Base-by-base conservation (phyloP, 1,284 basidiomycete species). In the Heterobasidion occidentale region DNA sequence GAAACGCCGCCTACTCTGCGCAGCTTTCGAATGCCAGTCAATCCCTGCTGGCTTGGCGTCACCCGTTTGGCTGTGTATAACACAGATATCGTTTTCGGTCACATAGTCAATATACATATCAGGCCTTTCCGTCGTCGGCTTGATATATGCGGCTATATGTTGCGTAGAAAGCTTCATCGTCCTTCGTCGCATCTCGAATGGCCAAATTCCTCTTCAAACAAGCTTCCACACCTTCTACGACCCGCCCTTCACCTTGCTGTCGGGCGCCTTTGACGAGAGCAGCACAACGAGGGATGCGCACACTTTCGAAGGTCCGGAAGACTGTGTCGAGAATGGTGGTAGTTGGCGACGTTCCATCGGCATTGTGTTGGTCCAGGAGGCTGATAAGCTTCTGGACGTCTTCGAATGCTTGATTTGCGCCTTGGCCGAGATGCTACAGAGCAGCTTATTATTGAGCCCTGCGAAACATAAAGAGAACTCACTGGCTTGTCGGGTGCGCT, bases 381-480 rank as follows among this genome's bases (percentile, higher is more conserved):
- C 67, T 67, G 12, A 71, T 65, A 19, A 79, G 67, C 56, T 71
- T 69, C 54, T 72, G 74, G 47, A 74, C 63, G 61, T 78, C 77
- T 58, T 77, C 75, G 56, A 77, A 71, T 0, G 76, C 73, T 61
- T 77, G 76, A 60, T 77, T 78, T 7, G 77, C 75, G 27, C 76
- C 77, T 65, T 78, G 77, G 1, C 77, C 76, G 17, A 79, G 70
- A 60, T 78, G 77, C 75, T 78, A 53, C 35, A 46, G 42, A 52
- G 34, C 4, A 34, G 47, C 15, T 33, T 44, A 36, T 44, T 53
- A 19, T 53, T 58, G 11, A 58, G 55, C 46, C 54, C 55, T 58
- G 17, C 36, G 58, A 42, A 50, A 53, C 35, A 38, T 14, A 35
- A 46, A 17, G 11, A 17, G 33, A 17, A 57, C 65, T 36, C 52